Evolutionary conservation across 345 rosid genomes (phyloP), one percentile per base, ranked within the genome.

Genomic region (Eutrema japonicum): DNA sequence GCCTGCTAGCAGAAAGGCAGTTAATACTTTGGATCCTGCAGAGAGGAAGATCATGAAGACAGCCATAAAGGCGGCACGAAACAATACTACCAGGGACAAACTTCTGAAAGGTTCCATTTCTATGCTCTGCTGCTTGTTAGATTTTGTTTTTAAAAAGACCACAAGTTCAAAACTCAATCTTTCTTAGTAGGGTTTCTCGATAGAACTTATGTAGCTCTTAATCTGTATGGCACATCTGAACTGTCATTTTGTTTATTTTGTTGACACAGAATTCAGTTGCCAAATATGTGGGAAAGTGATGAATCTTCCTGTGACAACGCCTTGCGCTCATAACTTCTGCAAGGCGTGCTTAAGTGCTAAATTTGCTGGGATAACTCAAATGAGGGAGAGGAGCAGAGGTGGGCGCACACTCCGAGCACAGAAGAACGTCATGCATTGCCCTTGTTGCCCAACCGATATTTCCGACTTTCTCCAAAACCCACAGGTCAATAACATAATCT

Each of bases 271-370:
- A 1, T 54, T 72, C 26, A 64, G 63, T 0, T 72, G 77, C 37
- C 76, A 18, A 29, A 78, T 87, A 11, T 89, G 93, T 62, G 60
- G 70, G 71, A 52, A 87, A 60, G 89, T 85, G 74, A 81, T 91
- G 89, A 81, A 43, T 43, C 61, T 61, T 35, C 90, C 96, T 3
- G 53, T 88, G 22, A 88, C 92, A 9, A 88, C 96, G 0, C 92
- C 92, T 12, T 91, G 94, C 43, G 88, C 82, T 1, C 94, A 91
- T 16, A 87, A 88, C 67, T 91, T 91, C 61, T 88, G 89, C 82
- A 85, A 91, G 78, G 66, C 66, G 7, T 91, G 94, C 43, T 52
- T 91, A 16, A 94, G 78, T 61, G 82, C 57, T 2, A 82, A 78
- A 8, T 90, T 88, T 66, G 70, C 84, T 40, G 90, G 90, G 7